phyloP scores from a whole-genome alignment of 2,329 filamentous ascomycete genomes.

The Colletotrichum sp. region DNA sequence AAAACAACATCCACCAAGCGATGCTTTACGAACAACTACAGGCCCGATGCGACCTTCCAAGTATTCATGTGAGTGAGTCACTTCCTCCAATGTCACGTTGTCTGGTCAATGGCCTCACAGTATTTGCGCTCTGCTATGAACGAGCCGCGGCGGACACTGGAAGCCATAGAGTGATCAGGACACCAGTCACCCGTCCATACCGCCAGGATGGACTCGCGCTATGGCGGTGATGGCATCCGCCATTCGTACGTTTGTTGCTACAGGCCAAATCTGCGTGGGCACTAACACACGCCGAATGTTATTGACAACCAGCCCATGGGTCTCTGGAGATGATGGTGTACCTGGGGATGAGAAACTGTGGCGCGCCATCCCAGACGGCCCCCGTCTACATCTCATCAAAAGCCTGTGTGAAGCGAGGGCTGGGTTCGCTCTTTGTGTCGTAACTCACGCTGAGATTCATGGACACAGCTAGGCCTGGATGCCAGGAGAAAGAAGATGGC shows the following conservation, averaged over 20 bases:
- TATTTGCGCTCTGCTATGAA: background rate
- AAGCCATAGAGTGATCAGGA: background rate
- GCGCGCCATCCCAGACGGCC: background rate
- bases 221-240: background rate
- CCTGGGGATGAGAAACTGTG: background rate
- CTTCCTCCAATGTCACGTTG: background rate
- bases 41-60: background rate
- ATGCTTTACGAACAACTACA: background rate
- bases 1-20: background rate
- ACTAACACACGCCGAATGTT: background rate
- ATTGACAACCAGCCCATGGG: background rate
- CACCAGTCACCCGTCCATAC: background rate
- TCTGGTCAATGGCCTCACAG: background rate
- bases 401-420: background rate
- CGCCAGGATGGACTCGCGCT: background rate
- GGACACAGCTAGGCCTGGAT: background rate
- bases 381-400: background rate
- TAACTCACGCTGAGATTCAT: background rate
- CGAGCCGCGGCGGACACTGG: background rate
- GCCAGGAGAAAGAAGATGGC: background rate
- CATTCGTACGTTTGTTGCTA: background rate
- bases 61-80: background rate
- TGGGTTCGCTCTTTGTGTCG: background rate
- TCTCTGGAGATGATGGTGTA: background rate
- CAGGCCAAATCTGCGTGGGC: background rate